These are phyloP conservation scores for Trichoderma orchidacearum DNA, from an alignment of 495 filamentous ascomycete genomes.

Conservation along the genomic window DNA sequence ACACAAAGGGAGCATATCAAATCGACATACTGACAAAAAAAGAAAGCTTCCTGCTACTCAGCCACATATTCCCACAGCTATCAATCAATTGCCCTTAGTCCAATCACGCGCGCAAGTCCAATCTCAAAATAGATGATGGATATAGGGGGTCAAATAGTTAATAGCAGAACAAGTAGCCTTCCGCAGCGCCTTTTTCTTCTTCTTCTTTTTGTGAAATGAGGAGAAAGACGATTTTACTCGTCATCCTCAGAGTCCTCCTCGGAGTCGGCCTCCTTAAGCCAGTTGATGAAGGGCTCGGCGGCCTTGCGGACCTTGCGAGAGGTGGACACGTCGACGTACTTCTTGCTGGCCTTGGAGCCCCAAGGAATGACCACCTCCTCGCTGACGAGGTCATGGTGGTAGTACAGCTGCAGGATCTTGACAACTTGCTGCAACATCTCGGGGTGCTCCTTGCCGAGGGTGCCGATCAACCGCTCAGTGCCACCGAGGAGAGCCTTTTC, in stretches of 20 bases:
- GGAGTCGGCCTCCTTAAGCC: conserved; percentile 84
- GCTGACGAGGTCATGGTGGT: conserved; percentile 71
- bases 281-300: conserved; percentile 83
- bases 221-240: conserved; percentile 11
- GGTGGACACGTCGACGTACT: conserved; percentile 78
- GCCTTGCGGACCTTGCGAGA: conserved; percentile 95
- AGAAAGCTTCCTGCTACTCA: background rate
- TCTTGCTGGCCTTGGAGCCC: conserved; percentile 92
- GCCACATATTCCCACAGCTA: background rate
- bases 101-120: too few relatives aligned
- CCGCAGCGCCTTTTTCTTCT: too few relatives aligned
- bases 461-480: conserved; percentile 73
- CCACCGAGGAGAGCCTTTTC: conserved; percentile 97
- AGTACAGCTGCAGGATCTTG: conserved; percentile 74
- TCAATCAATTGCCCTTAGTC: too few relatives aligned
- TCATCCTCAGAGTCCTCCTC: conserved; percentile 61
- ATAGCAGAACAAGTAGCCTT: too few relatives aligned
- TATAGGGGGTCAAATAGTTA: too few relatives aligned
- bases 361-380: conserved; percentile 85
- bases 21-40: too few relatives aligned
- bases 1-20: too few relatives aligned
- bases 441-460: conserved; percentile 57
- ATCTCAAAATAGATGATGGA: background rate
- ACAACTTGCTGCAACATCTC: conserved; percentile 67
- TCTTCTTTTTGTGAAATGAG: too few relatives aligned